Evolutionary conservation across 768 basidiomycete genomes (phyloP).

Genomic region (Boletus sp.): DNA sequence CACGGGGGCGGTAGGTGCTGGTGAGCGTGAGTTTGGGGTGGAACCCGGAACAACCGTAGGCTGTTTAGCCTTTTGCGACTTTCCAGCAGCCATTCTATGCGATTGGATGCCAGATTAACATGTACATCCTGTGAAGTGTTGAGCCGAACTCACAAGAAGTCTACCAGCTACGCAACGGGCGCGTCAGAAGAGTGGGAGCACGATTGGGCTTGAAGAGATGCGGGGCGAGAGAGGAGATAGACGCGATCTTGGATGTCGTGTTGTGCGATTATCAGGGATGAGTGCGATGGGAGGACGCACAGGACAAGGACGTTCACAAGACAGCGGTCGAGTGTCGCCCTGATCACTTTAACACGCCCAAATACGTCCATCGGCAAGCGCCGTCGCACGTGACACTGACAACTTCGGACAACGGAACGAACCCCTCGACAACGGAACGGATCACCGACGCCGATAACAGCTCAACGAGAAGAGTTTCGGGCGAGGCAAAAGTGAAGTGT

Average conservation of each 20-base stretch:
- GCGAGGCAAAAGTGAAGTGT: too few relatives aligned
- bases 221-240: neutral
- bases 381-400: slow-evolving; percentile 28
- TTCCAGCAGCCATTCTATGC: slow-evolving; percentile 29
- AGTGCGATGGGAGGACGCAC: slow-evolving; percentile 16
- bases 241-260: slow-evolving; percentile 16
- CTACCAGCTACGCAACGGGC: slow-evolving; percentile 1
- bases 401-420: slow-evolving; percentile 17
- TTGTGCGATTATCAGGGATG: slow-evolving; percentile 20
- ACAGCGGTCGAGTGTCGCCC: slow-evolving; percentile 15
- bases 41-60: slow-evolving; percentile 5
- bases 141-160: slow-evolving; percentile 15
- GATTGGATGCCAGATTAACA: slow-evolving; percentile 18
- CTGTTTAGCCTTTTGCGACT: slow-evolving; percentile 27
- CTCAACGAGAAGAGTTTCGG: too few relatives aligned
- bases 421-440: slow-evolving; percentile 6
- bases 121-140: neutral
- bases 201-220: neutral
- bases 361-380: slow-evolving; percentile 30
- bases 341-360: slow-evolving; percentile 34
- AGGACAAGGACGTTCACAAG: slow-evolving; percentile 16
- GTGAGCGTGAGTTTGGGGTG: slow-evolving; percentile 3
- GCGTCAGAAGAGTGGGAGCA: neutral
- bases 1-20: slow-evolving; percentile 5
- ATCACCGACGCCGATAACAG: slow-evolving; percentile 2